phyloP scores from a whole-genome alignment of 2,329 filamentous ascomycete species.

The Esteya vermicola region DNA sequence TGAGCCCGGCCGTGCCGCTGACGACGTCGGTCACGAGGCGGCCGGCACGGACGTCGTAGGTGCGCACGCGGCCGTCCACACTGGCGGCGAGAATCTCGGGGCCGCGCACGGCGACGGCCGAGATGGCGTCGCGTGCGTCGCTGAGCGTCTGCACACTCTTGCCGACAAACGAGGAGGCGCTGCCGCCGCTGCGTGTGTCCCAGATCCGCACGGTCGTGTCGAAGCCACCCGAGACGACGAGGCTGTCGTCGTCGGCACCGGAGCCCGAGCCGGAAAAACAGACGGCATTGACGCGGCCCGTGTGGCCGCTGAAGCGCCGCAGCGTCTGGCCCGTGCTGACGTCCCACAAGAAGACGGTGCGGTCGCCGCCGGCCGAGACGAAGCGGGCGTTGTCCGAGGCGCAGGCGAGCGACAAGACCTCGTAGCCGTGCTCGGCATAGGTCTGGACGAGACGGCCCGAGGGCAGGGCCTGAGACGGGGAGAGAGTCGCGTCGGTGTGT shows the following conservation, averaged over 20 bases:
- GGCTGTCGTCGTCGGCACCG: conserved; percentile 52
- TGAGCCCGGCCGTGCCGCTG: conserved; percentile 45
- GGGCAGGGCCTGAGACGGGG: conserved; percentile 14
- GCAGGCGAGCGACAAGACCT: conserved; percentile 70
- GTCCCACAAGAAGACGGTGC: conserved; percentile 88
- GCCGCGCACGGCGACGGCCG: conserved; percentile 29
- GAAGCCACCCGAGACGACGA: conserved; percentile 61
- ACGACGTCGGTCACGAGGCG: conserved; percentile 56
- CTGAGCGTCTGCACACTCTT: conserved; percentile 48
- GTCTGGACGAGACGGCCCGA: conserved; percentile 59
- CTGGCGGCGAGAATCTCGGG: conserved; percentile 57
- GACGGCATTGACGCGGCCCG: conserved; percentile 62
- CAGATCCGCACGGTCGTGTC: conserved; percentile 67
- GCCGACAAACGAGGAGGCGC: conserved; percentile 45
- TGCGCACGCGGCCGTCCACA: conserved; percentile 69
- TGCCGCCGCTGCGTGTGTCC: conserved; percentile 43
- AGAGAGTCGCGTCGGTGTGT: conserved; percentile 15
- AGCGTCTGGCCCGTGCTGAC: conserved; percentile 67
- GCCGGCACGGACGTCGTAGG: conserved; percentile 74
- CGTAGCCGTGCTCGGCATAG: conserved; percentile 83
- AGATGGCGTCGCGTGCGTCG: conserved; percentile 61
- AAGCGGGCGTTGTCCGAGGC: conserved; percentile 69
- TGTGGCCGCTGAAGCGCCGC: conserved; percentile 59
- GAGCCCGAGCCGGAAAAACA: conserved; percentile 72
- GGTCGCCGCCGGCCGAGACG: conserved; percentile 78